Conservation (phyloP, 2,329 filamentous ascomycete genomes). For the Fusarium nygamai region DNA sequence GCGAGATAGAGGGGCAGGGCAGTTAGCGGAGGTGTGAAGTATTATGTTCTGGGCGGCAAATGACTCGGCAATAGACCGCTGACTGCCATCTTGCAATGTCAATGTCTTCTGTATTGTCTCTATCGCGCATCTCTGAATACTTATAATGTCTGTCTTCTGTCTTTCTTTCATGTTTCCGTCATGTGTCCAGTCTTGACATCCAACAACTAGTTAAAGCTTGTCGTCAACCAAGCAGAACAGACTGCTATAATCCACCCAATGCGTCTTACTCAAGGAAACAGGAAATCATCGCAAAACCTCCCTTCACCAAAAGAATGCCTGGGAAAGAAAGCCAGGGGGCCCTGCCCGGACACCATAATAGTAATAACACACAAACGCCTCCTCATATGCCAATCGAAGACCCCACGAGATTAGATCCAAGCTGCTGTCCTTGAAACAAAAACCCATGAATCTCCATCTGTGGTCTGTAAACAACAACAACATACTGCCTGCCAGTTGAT, state of each 20-base stretch:
- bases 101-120: conserved; percentile 2
- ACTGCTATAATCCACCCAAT: conserved; percentile 11
- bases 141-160: conserved; percentile 8
- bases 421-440: not conserved
- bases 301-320: conserved; percentile 2
- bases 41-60: not conserved
- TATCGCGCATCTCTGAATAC: conserved; percentile 11
- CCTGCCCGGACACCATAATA: not conserved
- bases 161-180: not conserved
- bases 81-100: not conserved
- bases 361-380: conserved; percentile 22
- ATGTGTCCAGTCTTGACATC: conserved; percentile 5
- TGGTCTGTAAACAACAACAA: conserved; percentile 2
- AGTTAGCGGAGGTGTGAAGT: not conserved
- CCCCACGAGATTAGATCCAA: not conserved
- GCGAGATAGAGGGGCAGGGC: not conserved
- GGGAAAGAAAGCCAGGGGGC: not conserved
- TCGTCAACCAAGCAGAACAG: not conserved
- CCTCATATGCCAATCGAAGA: conserved; percentile 6
- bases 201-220: conserved; percentile 1
- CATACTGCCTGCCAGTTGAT: conserved; percentile 5
- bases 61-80: conserved; percentile 10
- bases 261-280: conserved; percentile 11
- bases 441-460: not conserved
- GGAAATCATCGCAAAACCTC: not conserved